phyloP scores from a whole-genome alignment of 2,329 filamentous ascomycete genomes.

The Epichloe scottii region DNA sequence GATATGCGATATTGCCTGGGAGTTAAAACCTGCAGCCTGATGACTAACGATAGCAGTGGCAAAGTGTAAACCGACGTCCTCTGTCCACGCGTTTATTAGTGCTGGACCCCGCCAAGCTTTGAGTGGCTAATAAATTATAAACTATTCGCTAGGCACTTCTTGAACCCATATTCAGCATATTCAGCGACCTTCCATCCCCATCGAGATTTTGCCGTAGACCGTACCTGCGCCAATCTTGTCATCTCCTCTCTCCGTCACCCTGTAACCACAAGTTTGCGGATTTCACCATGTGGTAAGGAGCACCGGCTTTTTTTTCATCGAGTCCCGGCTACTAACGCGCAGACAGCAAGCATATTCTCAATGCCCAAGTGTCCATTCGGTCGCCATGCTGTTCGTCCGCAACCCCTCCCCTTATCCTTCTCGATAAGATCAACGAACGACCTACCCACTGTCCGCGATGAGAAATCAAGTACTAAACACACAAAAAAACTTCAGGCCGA shows the following conservation, averaged over 20 bases:
- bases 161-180: too few relatives aligned
- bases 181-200: not conserved
- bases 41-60: not conserved
- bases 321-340: not conserved
- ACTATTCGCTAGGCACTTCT: too few relatives aligned
- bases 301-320: not conserved
- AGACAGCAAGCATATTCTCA: conserved; percentile 87
- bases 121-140: too few relatives aligned
- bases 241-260: not conserved
- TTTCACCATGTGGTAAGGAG: conserved; percentile 24
- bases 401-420: not conserved
- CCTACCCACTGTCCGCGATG: not conserved
- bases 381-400: conserved; percentile 74
- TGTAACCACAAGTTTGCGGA: not conserved
- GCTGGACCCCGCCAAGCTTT: not conserved
- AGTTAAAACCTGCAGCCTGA: not conserved
- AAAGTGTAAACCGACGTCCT: too few relatives aligned
- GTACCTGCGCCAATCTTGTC: not conserved
- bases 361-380: conserved; percentile 92
- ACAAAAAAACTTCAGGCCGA: conserved; percentile 42
- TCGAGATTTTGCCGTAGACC: not conserved
- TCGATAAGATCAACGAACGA: not conserved
- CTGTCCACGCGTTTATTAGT: too few relatives aligned
- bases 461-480: not conserved
- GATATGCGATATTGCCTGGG: not conserved